Percentiles rank a stretch among this genome's conserved stretches.
phyloP scores from a whole-genome alignment of 2,329 filamentous ascomycete genomes.

The Aspergillus melleus region DNA sequence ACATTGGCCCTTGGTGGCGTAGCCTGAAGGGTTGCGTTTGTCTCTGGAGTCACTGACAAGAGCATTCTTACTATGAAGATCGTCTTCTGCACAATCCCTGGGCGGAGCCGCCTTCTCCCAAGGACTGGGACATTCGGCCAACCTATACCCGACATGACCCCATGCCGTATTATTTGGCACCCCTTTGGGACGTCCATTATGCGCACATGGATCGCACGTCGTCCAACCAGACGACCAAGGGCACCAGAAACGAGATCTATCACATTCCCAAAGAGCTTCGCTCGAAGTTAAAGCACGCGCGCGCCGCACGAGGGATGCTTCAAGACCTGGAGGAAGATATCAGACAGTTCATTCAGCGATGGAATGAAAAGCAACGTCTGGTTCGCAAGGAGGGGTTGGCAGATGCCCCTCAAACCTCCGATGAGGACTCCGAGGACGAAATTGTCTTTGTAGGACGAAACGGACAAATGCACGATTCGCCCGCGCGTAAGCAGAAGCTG shows the following conservation, averaged over 20 bases:
- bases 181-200: slow-evolving; percentile 72
- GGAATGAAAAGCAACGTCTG: slow-evolving; percentile 55
- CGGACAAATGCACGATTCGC: slow-evolving; percentile 62
- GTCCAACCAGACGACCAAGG: slow-evolving; percentile 42
- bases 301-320: slow-evolving; percentile 76
- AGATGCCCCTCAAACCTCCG: slow-evolving; percentile 40
- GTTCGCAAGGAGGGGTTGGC: slow-evolving; percentile 48
- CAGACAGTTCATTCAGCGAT: slow-evolving; percentile 67
- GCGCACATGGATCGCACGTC: slow-evolving; percentile 41
- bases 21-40: background rate
- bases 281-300: slow-evolving; percentile 74
- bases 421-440: slow-evolving; percentile 71
- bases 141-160: slow-evolving; percentile 71
- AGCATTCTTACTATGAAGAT: slow-evolving; percentile 54
- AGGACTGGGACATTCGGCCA: slow-evolving; percentile 79
- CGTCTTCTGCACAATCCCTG: slow-evolving; percentile 84
- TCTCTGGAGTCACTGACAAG: slow-evolving; percentile 21
- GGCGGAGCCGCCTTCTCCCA: slow-evolving; percentile 75
- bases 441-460: slow-evolving; percentile 83
- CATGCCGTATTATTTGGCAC: slow-evolving; percentile 86
- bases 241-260: slow-evolving; percentile 30
- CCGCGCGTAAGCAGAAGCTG: slow-evolving; percentile 54
- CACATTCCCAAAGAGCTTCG: slow-evolving; percentile 77
- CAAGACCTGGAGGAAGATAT: slow-evolving; percentile 84
- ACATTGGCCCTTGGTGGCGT: background rate